phyloP scores from a whole-genome alignment of 441 rosid species.

The Mallotus japonicus region DNA sequence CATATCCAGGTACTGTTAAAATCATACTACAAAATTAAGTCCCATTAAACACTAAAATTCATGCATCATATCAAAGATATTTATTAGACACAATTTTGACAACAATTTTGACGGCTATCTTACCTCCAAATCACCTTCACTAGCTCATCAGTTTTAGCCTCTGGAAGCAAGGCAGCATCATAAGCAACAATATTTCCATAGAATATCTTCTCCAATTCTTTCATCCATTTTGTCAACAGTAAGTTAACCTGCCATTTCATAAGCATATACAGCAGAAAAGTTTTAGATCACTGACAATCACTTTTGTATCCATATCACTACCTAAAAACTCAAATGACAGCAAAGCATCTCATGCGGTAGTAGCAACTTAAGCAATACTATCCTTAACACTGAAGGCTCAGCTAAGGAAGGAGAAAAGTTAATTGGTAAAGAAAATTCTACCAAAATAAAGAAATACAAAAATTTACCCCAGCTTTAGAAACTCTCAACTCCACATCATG shows the following conservation, averaged over 20 bases:
- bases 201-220: conserved; percentile 92
- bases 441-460: conserved; percentile 5
- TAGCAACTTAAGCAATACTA: background rate
- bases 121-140: conserved; percentile 82
- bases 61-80: conserved; percentile 2
- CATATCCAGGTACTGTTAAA: background rate
- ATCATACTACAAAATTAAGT: background rate
- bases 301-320: no score
- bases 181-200: conserved; percentile 91
- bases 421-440: background rate
- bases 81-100: background rate
- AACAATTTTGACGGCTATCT: background rate
- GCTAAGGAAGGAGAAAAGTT: background rate
- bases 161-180: conserved; percentile 81
- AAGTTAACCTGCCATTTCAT: conserved; percentile 72
- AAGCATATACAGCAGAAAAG: conserved; percentile 19
- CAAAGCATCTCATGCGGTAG: background rate
- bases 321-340: background rate
- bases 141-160: conserved; percentile 72
- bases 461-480: conserved; percentile 85
- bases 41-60: background rate
- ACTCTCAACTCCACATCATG: conserved; percentile 89
- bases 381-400: background rate
- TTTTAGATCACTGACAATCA: background rate
- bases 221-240: conserved; percentile 84